Base-by-base conservation (phyloP, 129 eudicot genomes). In the Tanacetum coccineum region DNA sequence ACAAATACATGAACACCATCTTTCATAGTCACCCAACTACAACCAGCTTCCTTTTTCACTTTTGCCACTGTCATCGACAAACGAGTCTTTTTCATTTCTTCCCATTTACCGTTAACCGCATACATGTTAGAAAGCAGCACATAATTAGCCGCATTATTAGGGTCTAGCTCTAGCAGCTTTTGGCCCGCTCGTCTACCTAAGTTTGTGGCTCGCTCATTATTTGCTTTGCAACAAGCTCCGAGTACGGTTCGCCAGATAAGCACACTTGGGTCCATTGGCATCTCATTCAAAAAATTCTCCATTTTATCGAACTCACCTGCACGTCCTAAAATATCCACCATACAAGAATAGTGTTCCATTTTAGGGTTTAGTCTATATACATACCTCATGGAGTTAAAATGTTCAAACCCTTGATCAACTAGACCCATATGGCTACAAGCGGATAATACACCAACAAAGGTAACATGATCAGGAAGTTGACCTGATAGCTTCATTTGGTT, bases 351-450 rank as follows among this genome's bases (percentile, higher is more conserved):
- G 56, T 92, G 98, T 59, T 92, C 98, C 83, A 86, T 88, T 59
- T 71, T 71, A 13, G 98, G 98, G 45, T 67, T 59, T 63, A 92
- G 72, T 3, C 84, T 71, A 54, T 88, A 86, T 2, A 75, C 74
- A 59, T 79, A 63, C 25, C 76, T 80, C 96, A 92, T 92, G 15
- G 95, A 88, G n/a, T 82, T 87, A 61, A 92, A 86, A 82, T 85
- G 82, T 21, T 80, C 78, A 70, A 80, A 80, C 9, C 91, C 98
- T 64, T 84, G 70, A 14, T 64, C 75, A 52, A 88, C 95, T 70
- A 92, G 76, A 19, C 98, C 98, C 64, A 81, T 79, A 55, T 92
- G 98, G 70, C 98, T 92, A 80, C 98, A 92, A 73, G 98, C 98
- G 4, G 96, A 88, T 63, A 92, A 46, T 59, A 92, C 86, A 7